Conservation (phyloP, 805 yeast genomes). For the Metschnikowia dekortorum region DNA sequence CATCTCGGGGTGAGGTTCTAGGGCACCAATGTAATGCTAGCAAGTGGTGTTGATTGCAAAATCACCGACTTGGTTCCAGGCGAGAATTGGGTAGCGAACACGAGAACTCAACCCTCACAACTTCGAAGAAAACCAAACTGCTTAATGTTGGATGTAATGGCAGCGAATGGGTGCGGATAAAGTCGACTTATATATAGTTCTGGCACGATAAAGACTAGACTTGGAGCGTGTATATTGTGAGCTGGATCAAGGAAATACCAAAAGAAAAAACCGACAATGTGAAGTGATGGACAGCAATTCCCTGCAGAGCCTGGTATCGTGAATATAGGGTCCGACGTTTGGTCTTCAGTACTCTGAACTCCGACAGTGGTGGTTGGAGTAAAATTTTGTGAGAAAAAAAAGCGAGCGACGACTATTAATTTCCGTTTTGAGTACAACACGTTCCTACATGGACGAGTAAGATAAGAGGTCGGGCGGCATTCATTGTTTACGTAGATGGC, state of each 20-base stretch:
- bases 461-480: not conserved
- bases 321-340: not conserved
- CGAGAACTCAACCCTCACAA: not conserved
- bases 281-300: not conserved
- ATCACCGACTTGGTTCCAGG: not conserved
- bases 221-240: not conserved
- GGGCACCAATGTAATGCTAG: not conserved
- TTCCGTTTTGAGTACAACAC: conserved; percentile 18
- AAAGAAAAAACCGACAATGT: too few relatives aligned
- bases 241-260: not conserved
- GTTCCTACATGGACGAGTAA: conserved; percentile 7
- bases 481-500: not conserved
- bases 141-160: not conserved
- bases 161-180: not conserved
- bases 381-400: conserved; percentile 8
- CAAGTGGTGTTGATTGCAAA: not conserved
- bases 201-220: not conserved
- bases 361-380: not conserved
- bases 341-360: not conserved
- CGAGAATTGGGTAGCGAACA: not conserved
- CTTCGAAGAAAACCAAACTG: not conserved
- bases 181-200: not conserved
- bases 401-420: conserved; percentile 16
- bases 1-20: conserved; percentile 5
- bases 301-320: not conserved